Evolutionary conservation across 441 rosid species (phyloP).

Genomic region (Erodium texanum): DNA sequence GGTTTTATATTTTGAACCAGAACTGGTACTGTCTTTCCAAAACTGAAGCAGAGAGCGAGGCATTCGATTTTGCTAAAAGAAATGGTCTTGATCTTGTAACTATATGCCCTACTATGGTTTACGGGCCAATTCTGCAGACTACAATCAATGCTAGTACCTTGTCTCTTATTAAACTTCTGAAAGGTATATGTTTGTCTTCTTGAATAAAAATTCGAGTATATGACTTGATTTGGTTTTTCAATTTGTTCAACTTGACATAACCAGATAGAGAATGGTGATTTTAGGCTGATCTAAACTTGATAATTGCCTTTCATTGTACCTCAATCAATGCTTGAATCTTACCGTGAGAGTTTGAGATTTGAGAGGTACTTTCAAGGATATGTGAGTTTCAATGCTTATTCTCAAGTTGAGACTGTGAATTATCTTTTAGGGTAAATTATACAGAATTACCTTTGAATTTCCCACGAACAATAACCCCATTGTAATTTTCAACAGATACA

Average conservation of each 20-base stretch:
- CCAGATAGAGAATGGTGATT: neutral
- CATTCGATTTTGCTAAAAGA: slow-evolving; percentile 41
- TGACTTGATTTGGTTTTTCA: neutral
- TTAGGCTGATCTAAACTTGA: neutral
- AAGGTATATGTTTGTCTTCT: slow-evolving; percentile 25
- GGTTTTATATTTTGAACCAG: slow-evolving; percentile 24
- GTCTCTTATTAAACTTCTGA: slow-evolving; percentile 39
- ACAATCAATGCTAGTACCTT: slow-evolving; percentile 44
- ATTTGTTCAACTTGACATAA: neutral
- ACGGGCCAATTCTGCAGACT: slow-evolving; percentile 51
- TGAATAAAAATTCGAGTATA: neutral
- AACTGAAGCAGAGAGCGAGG: slow-evolving; percentile 54
- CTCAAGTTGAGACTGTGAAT: no score
- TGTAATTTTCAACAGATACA: no score
- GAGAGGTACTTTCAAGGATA: neutral
- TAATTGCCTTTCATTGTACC: no score
- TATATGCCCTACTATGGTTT: slow-evolving; percentile 39
- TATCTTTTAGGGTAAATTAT: no score
- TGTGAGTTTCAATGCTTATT: neutral
- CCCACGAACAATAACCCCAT: no score
- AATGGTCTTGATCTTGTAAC: slow-evolving; percentile 44
- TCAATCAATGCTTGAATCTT: neutral
- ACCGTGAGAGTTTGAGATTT: neutral
- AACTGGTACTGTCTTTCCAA: slow-evolving; percentile 60
- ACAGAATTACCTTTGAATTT: no score